Evolutionary conservation across 129 eudicot genomes (phyloP), one percentile per base, ranked within the genome.

Genomic region (Lactuca saligna): DNA sequence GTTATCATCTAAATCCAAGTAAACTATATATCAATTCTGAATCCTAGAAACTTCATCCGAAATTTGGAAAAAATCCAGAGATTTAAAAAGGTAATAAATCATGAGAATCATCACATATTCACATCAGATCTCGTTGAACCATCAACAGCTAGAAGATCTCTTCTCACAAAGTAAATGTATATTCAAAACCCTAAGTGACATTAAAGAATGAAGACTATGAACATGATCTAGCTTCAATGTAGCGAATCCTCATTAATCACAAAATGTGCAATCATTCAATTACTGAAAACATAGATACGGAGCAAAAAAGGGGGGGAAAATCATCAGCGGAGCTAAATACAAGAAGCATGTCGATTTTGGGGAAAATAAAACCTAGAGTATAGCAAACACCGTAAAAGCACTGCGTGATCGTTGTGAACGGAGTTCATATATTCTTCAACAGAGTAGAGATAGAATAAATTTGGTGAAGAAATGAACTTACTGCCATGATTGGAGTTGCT

Each of bases 151-250:
- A 2, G 5, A 12, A 3, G 51, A 46, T 46, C 51, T 11, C 11
- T 29, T 56, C 16, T 74, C 53, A 71, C 49, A 71, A 65, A 62
- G 8, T 20, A 53, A 20, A 63, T n/a, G n/a, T 25, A 63, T 32
- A 73, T 53, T 73, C 44, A 57, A 74, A 57, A 46, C 66, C 31
- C 66, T 39, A 58, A 58, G 10, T 57, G 17, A 42, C 66, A 41
- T 41, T 57, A 7, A 68, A 62, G 3, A 2, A 53, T 37, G 34
- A 55, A 38, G 32, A 20, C 14, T 62, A 72, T 7, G 42, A 73
- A 41, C 71, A 73, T 8, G 56, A 54, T 55, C 58, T 55, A 73
- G 57, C 78, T 73, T 63, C 70, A 63, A 29, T 54, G 58, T 37
- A 63, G 49, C 17, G 8, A 20, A 72, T 38, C 50, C 31, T 35